These are phyloP conservation scores for Podila epicladia DNA, from an alignment of 192 early-diverging fungal species.

Conservation along the genomic window DNA sequence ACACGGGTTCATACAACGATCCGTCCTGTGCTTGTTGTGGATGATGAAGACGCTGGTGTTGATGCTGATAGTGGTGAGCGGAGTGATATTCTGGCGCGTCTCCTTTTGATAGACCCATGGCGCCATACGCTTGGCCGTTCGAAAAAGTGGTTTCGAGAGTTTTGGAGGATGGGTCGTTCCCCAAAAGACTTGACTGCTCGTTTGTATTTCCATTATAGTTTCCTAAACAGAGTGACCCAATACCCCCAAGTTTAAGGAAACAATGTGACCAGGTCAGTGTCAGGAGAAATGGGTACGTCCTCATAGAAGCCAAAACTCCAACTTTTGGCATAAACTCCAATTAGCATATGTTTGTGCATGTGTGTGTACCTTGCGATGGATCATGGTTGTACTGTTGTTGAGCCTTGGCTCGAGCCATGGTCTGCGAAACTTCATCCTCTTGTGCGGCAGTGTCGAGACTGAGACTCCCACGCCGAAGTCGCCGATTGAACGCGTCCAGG, in stretches of 20 bases:
- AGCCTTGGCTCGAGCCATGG: slow-evolving; percentile 10
- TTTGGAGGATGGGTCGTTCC: too few relatives aligned
- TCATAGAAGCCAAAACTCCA: too few relatives aligned
- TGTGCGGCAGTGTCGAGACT: slow-evolving; percentile 28
- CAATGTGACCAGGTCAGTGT: too few relatives aligned
- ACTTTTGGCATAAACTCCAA: too few relatives aligned
- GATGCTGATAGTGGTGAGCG: not conserved
- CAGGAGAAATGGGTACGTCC: too few relatives aligned
- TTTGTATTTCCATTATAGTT: not conserved
- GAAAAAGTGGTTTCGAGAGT: too few relatives aligned
- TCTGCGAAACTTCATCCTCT: slow-evolving; percentile 22
- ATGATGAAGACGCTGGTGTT: not conserved
- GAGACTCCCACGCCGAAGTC: slow-evolving; percentile 40
- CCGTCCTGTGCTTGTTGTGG: not conserved
- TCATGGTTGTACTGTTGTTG: slow-evolving; percentile 7
- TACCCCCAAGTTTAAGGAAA: too few relatives aligned
- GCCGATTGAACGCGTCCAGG: slow-evolving; percentile 45
- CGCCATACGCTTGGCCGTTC: not conserved
- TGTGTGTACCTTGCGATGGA: too few relatives aligned
- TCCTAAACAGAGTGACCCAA: not conserved
- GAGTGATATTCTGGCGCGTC: not conserved
- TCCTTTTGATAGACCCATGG: not conserved
- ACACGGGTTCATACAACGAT: slow-evolving; percentile 10
- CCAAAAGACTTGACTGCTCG: slow-evolving; percentile 2
- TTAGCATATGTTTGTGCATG: too few relatives aligned